Base-by-base conservation (phyloP, 2,329 filamentous ascomycete genomes). In the Xylaria sp. region DNA sequence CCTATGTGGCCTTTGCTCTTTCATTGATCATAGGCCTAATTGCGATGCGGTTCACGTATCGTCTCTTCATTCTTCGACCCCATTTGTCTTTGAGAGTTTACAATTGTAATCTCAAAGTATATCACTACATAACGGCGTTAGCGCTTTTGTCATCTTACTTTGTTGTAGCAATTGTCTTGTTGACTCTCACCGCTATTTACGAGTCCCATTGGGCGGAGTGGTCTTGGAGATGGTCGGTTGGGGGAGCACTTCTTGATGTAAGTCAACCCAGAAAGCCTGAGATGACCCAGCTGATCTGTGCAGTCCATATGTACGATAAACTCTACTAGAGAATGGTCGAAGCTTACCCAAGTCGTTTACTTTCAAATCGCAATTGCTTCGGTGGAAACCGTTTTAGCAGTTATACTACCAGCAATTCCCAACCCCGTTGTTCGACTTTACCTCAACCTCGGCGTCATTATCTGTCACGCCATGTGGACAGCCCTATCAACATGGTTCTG, bases 141-240 rank as follows among this genome's bases (percentile, higher is more conserved):
- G 13, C 31, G 3, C 10, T 36, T 4, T 33, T 51, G 4, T 7
- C 54, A 7, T 13, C 23, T n/a, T 68, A 62, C 26, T 26, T 65
- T 6, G 10, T 23, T 0, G 38, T 65, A 0, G 57, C 49, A 11
- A 40, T 46, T 4, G 20, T 17, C 10, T 31, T 68, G 17, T 36
- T 68, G 3, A 9, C 36, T 17, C 33, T 62, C 2, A 48, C 58
- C 2, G 44, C 26, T 4, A 36, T 13, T n/a, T 23, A 59, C 3
- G 66, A 51, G 33, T 4, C 10, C 3, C 26, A 2, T 3, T 68
- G 58, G 61, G 58, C 44, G 38, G 46, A 62, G n/a, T 65, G 61
- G 61, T 68, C 58, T 20, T 68, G 66, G 66, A 65, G 66, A 62
- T 68, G 57, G 61, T 42, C 62, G 3, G 36, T 65, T 33, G 36